phyloP scores from a whole-genome alignment of 768 basidiomycete genomes.

The Pleurotus citrinopileatus region DNA sequence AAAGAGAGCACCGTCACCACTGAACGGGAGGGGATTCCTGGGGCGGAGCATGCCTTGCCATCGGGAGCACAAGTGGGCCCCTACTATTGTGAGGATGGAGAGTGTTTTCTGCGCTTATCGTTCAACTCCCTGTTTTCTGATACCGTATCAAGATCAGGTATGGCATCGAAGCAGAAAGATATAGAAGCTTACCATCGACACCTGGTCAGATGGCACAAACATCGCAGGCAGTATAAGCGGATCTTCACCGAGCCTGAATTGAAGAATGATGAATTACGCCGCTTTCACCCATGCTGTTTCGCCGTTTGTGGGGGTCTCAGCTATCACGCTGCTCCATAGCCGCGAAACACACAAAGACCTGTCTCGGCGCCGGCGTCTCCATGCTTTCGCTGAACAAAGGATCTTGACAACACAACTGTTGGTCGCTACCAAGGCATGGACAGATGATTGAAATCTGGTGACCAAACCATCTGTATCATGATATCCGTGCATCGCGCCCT shows the following conservation, averaged over 20 bases:
- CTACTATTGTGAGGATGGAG: too few relatives aligned
- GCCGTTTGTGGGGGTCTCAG: neutral
- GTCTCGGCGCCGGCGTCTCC: too few relatives aligned
- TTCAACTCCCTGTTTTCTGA: too few relatives aligned
- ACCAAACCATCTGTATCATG: neutral
- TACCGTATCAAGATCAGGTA: too few relatives aligned
- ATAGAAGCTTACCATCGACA: neutral
- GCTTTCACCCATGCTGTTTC: neutral
- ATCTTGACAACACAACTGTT: constrained; percentile 7
- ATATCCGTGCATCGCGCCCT: neutral
- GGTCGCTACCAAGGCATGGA: neutral
- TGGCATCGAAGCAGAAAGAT: too few relatives aligned
- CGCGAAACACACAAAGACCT: too few relatives aligned
- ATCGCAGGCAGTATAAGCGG: neutral
- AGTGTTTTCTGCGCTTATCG: too few relatives aligned
- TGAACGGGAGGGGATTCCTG: too few relatives aligned
- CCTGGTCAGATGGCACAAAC: neutral
- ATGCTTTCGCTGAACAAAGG: neutral
- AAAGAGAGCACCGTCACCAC: too few relatives aligned
- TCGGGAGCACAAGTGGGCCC: too few relatives aligned
- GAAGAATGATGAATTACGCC: neutral
- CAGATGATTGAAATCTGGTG: neutral
- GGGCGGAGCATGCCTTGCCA: too few relatives aligned
- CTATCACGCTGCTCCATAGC: neutral
- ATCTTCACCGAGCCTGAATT: too few relatives aligned